These are phyloP conservation scores for Talaromyces sp. DNA, from an alignment of 2,329 filamentous ascomycete genomes.

Conservation along the genomic window DNA sequence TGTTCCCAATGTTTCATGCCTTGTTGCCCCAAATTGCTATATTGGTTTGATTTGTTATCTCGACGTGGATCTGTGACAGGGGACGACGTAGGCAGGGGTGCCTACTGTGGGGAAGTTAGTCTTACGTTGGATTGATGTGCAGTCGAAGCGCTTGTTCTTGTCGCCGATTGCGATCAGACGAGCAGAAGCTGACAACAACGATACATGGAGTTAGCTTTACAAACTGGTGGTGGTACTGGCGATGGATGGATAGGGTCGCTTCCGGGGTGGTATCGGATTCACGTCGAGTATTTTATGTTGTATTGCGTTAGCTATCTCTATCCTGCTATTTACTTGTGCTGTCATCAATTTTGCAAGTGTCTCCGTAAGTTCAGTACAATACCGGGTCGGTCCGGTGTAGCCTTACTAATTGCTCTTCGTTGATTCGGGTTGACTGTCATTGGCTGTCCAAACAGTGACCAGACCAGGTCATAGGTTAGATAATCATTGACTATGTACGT, in stretches of 20 bases:
- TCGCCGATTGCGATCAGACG: not conserved
- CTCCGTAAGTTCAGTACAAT: too few relatives aligned
- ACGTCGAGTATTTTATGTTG: constrained; percentile 30
- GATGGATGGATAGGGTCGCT: constrained; percentile 48
- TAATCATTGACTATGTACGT: too few relatives aligned
- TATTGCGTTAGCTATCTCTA: constrained; percentile 7
- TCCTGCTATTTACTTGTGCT: not conserved
- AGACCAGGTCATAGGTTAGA: too few relatives aligned
- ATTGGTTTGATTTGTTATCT: constrained; percentile 10
- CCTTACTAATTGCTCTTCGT: too few relatives aligned
- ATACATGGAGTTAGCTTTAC: constrained; percentile 1
- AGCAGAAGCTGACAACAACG: not conserved
- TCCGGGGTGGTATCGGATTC: constrained; percentile 42
- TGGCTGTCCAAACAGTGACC: too few relatives aligned
- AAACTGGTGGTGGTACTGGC: constrained; percentile 30
- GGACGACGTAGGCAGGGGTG: not conserved
- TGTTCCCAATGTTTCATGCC: not conserved
- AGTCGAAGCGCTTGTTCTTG: not conserved
- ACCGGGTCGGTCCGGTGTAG: too few relatives aligned
- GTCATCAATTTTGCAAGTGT: not conserved
- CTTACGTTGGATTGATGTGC: constrained; percentile 4
- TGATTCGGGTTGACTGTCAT: too few relatives aligned
- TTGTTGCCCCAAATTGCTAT: not conserved
- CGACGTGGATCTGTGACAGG: constrained; percentile 10
- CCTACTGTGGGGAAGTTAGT: constrained; percentile 4